Percentiles rank a stretch among this genome's conserved stretches.
These are phyloP conservation scores for Parathielavia hyrcaniae DNA, from an alignment of 495 filamentous ascomycete species.

Conservation along the genomic window DNA sequence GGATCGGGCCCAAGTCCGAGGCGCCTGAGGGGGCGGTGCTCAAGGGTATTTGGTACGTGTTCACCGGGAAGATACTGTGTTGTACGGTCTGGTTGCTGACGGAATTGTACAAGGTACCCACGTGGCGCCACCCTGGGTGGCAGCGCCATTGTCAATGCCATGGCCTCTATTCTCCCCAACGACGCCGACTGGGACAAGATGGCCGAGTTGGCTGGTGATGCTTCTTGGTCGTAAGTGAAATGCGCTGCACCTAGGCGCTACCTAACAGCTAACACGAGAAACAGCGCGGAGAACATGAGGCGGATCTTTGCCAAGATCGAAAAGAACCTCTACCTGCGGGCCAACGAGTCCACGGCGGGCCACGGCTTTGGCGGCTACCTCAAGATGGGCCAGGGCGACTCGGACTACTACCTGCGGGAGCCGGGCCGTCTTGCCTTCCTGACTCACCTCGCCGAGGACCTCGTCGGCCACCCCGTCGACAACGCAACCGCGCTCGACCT, in stretches of 20 bases:
- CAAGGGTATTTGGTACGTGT: conserved; percentile 33
- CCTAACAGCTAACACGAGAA: conserved; percentile 5
- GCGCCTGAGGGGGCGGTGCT: conserved; percentile 34
- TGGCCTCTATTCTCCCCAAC: conserved; percentile 31
- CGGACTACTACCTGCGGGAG: conserved; percentile 35
- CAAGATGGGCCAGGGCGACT: conserved; percentile 25
- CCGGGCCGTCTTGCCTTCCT: conserved; percentile 26
- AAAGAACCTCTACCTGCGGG: conserved; percentile 34
- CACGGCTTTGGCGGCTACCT: conserved; percentile 41
- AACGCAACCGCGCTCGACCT: not conserved
- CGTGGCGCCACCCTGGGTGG: conserved; percentile 42
- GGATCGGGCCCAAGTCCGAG: conserved; percentile 29
- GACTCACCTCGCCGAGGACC: conserved; percentile 31
- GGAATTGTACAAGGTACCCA: conserved; percentile 27
- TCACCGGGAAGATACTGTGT: not conserved
- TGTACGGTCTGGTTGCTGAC: not conserved
- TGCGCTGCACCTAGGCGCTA: not conserved
- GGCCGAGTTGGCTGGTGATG: conserved; percentile 34
- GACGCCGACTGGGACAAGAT: conserved; percentile 35
- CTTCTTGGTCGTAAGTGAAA: conserved; percentile 29
- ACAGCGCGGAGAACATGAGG: conserved; percentile 29
- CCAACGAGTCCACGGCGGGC: conserved; percentile 22
- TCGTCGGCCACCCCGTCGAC: conserved; percentile 14
- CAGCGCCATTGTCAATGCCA: conserved; percentile 40
- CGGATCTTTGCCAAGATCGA: conserved; percentile 35